phyloP scores from a whole-genome alignment of 352 stramenopile genomes.

The Phytophthora crassamura region DNA sequence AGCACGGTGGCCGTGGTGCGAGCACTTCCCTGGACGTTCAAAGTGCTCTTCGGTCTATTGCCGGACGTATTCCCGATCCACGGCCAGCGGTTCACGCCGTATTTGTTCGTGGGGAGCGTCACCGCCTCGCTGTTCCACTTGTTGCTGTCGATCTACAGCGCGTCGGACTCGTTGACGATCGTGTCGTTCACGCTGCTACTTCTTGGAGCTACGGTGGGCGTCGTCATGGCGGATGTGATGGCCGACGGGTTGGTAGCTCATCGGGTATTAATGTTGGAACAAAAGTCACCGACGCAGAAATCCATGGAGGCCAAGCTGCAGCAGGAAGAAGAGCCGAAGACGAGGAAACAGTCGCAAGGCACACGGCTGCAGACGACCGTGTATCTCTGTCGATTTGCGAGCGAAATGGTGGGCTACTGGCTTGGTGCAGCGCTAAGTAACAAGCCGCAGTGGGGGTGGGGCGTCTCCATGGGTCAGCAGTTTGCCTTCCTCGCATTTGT shows the following conservation, averaged over 20 bases:
- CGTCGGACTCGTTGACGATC: conserved; percentile 49
- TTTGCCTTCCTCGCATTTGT: conserved; percentile 69
- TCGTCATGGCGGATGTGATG: conserved; percentile 88
- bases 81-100: conserved; percentile 74
- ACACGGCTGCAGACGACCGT: conserved; percentile 70
- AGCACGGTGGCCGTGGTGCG: conserved; percentile 74
- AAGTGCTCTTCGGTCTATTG: conserved; percentile 77
- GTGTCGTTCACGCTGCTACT: conserved; percentile 75
- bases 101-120: conserved; percentile 71
- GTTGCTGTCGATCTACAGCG: conserved; percentile 42
- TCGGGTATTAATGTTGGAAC: conserved; percentile 49
- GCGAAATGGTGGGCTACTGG: conserved; percentile 85
- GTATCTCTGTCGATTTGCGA: conserved; percentile 81
- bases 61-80: conserved; percentile 69
- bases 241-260: conserved; percentile 73
- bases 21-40: conserved; percentile 80
- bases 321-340: conserved; percentile 16
- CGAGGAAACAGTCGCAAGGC: conserved; percentile 40
- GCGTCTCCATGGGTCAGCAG: conserved; percentile 65
- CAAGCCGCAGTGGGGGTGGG: conserved; percentile 53
- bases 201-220: conserved; percentile 70
- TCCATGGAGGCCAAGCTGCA: conserved; percentile 26
- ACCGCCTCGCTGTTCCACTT: conserved; percentile 69
- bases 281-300: conserved; percentile 16
- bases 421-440: conserved; percentile 69